Evolutionary conservation across 305 asterid species (phyloP).

Genomic region (Fraxinus paxiana): DNA sequence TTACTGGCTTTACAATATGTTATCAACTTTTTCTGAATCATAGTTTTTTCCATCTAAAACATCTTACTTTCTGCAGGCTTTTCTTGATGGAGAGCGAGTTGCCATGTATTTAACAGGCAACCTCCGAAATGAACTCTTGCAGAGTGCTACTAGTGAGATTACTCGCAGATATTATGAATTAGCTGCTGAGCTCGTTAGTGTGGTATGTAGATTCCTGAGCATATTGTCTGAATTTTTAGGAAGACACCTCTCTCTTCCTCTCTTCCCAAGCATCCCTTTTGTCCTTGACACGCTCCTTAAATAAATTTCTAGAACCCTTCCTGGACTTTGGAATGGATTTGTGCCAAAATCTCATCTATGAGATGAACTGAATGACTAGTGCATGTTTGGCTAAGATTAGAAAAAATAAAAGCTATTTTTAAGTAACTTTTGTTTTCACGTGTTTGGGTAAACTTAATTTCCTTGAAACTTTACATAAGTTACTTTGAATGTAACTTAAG

Average conservation of each 20-base stretch:
- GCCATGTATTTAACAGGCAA: conserved; percentile 53
- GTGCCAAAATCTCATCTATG: conserved; percentile 5
- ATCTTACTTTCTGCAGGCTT: conserved; percentile 43
- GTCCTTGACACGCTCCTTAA: background rate
- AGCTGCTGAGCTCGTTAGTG: conserved; percentile 73
- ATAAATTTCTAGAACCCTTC: conserved; percentile 5
- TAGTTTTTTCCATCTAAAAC: background rate
- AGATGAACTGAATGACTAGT: conserved; percentile 1
- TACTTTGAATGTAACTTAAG: background rate
- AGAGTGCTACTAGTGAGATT: conserved; percentile 66
- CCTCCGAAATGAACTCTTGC: conserved; percentile 58
- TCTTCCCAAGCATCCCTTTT: background rate
- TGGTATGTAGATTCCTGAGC: conserved; percentile 49
- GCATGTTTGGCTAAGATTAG: conserved; percentile 13
- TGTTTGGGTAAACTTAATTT: background rate
- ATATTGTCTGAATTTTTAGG: background rate
- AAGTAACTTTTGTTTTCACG: background rate
- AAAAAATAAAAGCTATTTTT: background rate
- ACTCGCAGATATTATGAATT: conserved; percentile 71
- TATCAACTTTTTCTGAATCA: background rate
- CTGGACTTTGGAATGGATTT: background rate
- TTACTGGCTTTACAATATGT: background rate
- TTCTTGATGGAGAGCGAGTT: conserved; percentile 81
- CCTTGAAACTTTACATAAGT: background rate
- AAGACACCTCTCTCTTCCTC: background rate